Percentiles rank a stretch among this genome's conserved stretches.
These are phyloP conservation scores for Saturnispora quitensis DNA, from an alignment of 805 yeast species.

Conservation along the genomic window DNA sequence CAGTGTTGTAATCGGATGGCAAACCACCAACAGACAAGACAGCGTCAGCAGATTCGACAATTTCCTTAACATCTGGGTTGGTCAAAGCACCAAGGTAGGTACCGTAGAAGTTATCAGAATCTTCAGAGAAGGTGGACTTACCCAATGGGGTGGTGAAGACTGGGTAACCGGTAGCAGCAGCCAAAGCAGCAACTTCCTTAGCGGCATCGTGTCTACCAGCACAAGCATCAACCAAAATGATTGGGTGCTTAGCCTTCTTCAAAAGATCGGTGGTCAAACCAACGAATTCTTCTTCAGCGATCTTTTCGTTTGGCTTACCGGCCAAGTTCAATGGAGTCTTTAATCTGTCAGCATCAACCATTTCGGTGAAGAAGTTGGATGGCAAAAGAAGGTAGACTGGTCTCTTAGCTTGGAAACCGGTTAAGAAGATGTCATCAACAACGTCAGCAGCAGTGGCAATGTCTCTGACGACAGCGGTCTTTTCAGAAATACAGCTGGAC, in stretches of 20 bases:
- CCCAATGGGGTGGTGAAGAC: conserved; percentile 88
- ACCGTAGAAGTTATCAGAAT: conserved; percentile 68
- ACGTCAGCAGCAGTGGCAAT: conserved; percentile 56
- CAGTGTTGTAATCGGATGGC: conserved; percentile 84
- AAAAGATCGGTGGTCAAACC: conserved; percentile 44
- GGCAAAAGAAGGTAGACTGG: conserved; percentile 81
- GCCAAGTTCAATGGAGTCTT: conserved; percentile 53
- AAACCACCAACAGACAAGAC: conserved; percentile 74
- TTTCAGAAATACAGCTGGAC: conserved; percentile 63
- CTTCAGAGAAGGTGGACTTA: conserved; percentile 69
- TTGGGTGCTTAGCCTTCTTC: conserved; percentile 53
- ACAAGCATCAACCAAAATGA: conserved; percentile 80
- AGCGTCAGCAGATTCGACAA: conserved; percentile 68
- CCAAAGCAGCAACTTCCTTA: conserved; percentile 53
- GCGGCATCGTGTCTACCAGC: conserved; percentile 67
- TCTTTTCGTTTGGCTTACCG: conserved; percentile 48
- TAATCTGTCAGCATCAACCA: conserved; percentile 45
- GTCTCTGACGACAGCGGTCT: conserved; percentile 57
- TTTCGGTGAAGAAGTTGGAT: conserved; percentile 65
- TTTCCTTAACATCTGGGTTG: conserved; percentile 57
- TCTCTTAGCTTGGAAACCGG: conserved; percentile 62
- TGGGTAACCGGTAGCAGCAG: conserved; percentile 65
- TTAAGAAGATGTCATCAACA: conserved; percentile 66
- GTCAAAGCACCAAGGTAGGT: conserved; percentile 81
- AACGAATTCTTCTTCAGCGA: conserved; percentile 56